Conservation (phyloP, 2,329 filamentous ascomycete genomes). For the Penicillium sp. region DNA sequence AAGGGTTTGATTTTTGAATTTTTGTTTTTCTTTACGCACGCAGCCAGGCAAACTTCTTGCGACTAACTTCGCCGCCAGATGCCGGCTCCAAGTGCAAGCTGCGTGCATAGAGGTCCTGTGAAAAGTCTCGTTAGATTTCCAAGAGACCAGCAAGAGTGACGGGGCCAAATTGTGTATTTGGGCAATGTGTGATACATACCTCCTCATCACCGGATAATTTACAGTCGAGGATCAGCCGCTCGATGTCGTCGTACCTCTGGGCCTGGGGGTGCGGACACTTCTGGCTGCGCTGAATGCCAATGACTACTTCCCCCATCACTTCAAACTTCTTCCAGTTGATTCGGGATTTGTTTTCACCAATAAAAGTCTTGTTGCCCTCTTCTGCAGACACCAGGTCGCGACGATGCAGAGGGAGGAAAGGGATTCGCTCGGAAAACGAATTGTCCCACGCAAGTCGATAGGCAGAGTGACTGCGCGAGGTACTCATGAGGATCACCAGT, state of each 20-base stretch:
- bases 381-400: conserved; percentile 87
- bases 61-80: conserved; percentile 29
- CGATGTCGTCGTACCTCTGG: conserved; percentile 61
- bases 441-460: conserved; percentile 99
- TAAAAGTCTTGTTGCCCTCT: conserved; percentile 84
- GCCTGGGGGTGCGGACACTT: conserved; percentile 72
- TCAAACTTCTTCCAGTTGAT: conserved; percentile 99
- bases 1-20: too few species aligned
- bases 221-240: conserved; percentile 73
- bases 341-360: conserved; percentile 64
- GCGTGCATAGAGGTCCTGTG: conserved; percentile 54
- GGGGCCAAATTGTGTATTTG: conserved; percentile 6
- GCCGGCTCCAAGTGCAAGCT: conserved; percentile 52
- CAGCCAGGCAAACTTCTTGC: conserved; percentile 42
- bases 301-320: conserved; percentile 83
- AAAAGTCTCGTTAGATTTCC: conserved; percentile 6
- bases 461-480: conserved; percentile 84
- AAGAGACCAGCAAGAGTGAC: neutral
- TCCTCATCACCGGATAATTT: conserved; percentile 81
- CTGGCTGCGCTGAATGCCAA: conserved; percentile 88
- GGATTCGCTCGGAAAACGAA: conserved; percentile 80
- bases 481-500: conserved; percentile 85
- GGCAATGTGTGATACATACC: conserved; percentile 47
- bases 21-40: conserved; percentile 22
- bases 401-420: conserved; percentile 83